phyloP scores from a whole-genome alignment of 371 early-diverging fungal genomes.

The Apophysomyces variabilis region DNA sequence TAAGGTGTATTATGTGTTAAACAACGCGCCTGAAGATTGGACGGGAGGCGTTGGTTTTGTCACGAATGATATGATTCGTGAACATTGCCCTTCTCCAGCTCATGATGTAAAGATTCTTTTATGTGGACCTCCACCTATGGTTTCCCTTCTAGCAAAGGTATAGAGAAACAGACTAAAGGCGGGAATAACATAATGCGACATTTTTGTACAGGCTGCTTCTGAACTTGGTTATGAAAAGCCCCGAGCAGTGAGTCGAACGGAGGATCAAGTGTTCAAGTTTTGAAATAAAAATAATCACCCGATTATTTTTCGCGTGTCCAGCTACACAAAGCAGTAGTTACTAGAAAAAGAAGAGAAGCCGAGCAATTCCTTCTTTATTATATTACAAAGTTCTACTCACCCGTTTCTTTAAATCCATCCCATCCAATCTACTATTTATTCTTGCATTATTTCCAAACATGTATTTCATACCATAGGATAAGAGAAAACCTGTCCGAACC shows the following conservation, averaged over 20 bases:
- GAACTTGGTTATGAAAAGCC: constrained; percentile 70
- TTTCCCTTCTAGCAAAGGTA: constrained; percentile 71
- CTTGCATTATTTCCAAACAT: too few species aligned
- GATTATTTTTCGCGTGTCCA: too few species aligned
- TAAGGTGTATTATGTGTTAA: constrained; percentile 79
- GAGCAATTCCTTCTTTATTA: too few species aligned
- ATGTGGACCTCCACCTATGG: constrained; percentile 91
- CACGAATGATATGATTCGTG: constrained; percentile 70
- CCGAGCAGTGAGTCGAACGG: constrained; percentile 73
- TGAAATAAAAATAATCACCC: constrained; percentile 5
- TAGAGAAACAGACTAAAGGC: constrained; percentile 1
- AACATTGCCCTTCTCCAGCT: constrained; percentile 70
- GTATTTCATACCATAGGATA: too few species aligned
- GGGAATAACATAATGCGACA: not conserved
- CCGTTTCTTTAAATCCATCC: too few species aligned
- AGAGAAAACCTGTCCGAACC: too few species aligned
- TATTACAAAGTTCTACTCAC: too few species aligned
- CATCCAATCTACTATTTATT: too few species aligned
- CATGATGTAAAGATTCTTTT: constrained; percentile 78
- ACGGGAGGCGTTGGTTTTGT: constrained; percentile 82
- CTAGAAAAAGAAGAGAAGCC: too few species aligned
- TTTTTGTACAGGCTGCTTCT: constrained; percentile 45
- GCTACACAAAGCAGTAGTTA: too few species aligned
- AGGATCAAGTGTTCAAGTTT: constrained; percentile 71
- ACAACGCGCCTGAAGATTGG: constrained; percentile 77